Percentiles rank a stretch among this genome's conserved stretches.
Evolutionary conservation across 106 monocot genomes (phyloP).

Genomic region (Hemerocallis citrina): DNA sequence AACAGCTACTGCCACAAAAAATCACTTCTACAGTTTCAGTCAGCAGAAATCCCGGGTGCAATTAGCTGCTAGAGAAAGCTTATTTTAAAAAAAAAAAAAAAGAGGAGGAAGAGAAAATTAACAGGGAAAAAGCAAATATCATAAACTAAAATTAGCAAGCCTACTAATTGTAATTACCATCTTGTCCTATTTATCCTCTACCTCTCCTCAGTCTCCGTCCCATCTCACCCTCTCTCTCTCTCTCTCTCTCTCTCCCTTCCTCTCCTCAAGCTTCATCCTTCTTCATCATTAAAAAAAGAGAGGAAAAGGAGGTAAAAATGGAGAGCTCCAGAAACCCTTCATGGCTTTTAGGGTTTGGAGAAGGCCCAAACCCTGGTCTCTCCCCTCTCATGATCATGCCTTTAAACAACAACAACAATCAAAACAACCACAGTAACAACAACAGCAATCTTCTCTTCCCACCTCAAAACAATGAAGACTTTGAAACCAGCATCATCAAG

Average conservation of each 20-base stretch:
- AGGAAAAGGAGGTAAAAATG: background rate
- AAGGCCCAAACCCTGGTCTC: slow-evolving; percentile 10
- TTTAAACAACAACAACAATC: background rate
- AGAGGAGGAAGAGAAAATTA: background rate
- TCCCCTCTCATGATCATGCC: slow-evolving; percentile 60
- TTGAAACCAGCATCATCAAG: slow-evolving; percentile 28
- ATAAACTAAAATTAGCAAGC: background rate
- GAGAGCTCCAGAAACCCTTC: background rate
- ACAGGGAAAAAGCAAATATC: background rate
- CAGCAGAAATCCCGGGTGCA: slow-evolving; percentile 64
- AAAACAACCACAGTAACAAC: no score
- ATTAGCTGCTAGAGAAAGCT: no score
- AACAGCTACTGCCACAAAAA: background rate
- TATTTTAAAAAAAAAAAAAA: no score
- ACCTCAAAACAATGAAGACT: background rate
- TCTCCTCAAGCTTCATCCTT: background rate
- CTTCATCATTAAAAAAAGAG: background rate
- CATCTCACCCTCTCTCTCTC: background rate
- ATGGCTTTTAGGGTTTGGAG: slow-evolving; percentile 22
- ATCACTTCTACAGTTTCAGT: slow-evolving; percentile 16
- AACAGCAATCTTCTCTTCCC: slow-evolving; percentile 6
- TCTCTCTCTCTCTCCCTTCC: background rate
- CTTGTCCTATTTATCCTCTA: background rate
- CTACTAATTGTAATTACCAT: slow-evolving; percentile 3
- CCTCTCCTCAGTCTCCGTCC: background rate